Evolutionary conservation across 208 protist genomes (phyloP), one percentile per base, ranked within the genome.

Genomic region (Porcisia hertigi): DNA sequence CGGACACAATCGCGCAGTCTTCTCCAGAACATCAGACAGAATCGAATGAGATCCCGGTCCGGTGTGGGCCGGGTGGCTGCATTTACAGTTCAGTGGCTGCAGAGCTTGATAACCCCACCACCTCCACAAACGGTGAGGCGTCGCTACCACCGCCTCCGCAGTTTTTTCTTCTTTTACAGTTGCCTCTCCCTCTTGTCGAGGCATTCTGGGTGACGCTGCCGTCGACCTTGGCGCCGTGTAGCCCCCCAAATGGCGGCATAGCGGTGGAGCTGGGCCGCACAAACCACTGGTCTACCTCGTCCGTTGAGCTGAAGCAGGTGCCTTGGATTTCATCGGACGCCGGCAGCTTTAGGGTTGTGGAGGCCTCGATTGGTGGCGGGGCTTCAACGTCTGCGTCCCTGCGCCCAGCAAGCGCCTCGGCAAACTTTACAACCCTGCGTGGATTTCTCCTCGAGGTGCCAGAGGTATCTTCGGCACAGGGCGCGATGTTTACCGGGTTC

Each of bases 151-250:
- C 57, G 14, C 16, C 67, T 25, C 52, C 53, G 36, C 67, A 14
- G 30, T 70, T 57, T 55, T 53, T 72, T 12, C 67, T 72, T 7
- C 54, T 82, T 23, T 58, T 82, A 8, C 71, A 77, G 47, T 45
- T 82, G 55, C 72, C 66, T 34, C n/a, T 64, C 39, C 72, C 77
- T 34, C 12, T 82, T 52, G 72, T 82, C n/a, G 71, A 82, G 23
- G 77, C 77, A 2, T 75, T 82, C 8, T 82, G 77, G 77, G 25
- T 82, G 8, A 25, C n/a, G 18, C 77, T 77, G 18, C 71, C 77
- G 5, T 70, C 77, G 54, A 20, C 71, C 43, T 70, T n/a, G 23
- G 53, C 52, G 41, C n/a, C 14, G 67, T 11, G 30, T 49, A 20
- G 67, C 49, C 12, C 30, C 34, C 30, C 9, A 20, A 3, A 49